Percentiles rank a stretch among this genome's conserved stretches.
phyloP scores from a whole-genome alignment of 2,329 filamentous ascomycete genomes.

The Hypoxylon sp. region DNA sequence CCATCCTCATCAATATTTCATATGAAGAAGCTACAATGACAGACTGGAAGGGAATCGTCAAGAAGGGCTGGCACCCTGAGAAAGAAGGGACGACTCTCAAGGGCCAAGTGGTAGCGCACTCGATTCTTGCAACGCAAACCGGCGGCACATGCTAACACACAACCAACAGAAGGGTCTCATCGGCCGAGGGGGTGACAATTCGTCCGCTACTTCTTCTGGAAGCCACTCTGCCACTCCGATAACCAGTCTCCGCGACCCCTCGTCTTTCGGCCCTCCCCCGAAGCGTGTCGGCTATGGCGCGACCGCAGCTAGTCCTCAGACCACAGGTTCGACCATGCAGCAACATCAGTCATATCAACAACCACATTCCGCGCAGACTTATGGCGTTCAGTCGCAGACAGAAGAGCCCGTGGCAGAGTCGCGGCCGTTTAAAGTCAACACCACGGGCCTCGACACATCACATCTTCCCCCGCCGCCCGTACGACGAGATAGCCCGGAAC shows the following conservation, averaged over 20 bases:
- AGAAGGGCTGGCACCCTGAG: constrained; percentile 66
- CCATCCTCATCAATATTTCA: not conserved
- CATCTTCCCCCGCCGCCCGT: constrained; percentile 78
- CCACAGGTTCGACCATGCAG: constrained; percentile 12
- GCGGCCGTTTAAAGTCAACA: constrained; percentile 71
- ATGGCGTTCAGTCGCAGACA: constrained; percentile 43
- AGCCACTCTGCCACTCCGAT: constrained; percentile 67
- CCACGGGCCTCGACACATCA: constrained; percentile 76
- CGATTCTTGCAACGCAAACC: not conserved
- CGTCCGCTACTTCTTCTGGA: constrained; percentile 38
- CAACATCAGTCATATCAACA: constrained; percentile 20
- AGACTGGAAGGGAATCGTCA: constrained; percentile 61
- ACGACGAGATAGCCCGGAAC: constrained; percentile 59
- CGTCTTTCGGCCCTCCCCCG: constrained; percentile 83
- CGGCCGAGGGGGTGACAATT: constrained; percentile 55
- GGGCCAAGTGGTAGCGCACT: constrained; percentile 57
- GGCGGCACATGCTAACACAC: constrained; percentile 29
- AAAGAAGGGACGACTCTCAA: constrained; percentile 57
- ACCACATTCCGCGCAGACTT: constrained; percentile 14
- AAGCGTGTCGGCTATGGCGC: constrained; percentile 61
- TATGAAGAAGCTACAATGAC: constrained; percentile 53
- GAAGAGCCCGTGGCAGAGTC: constrained; percentile 63
- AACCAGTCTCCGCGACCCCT: constrained; percentile 77
- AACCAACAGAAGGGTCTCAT: constrained; percentile 59
- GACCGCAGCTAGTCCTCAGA: constrained; percentile 1